Evolutionary conservation across 805 yeast genomes (phyloP).

Genomic region (Candida patagonica): DNA sequence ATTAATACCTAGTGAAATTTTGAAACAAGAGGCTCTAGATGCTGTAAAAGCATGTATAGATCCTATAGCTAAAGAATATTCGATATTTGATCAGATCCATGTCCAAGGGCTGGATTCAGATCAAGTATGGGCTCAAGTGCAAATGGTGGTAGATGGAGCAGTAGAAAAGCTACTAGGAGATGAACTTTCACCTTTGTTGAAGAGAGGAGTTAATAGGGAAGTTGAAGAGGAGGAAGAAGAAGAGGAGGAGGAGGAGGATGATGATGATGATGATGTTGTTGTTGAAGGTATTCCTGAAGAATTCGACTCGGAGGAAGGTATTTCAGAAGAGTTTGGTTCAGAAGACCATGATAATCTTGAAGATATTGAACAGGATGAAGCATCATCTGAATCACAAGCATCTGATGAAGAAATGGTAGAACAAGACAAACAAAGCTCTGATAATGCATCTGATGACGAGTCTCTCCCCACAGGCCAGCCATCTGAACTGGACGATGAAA

Average conservation of each 20-base stretch:
- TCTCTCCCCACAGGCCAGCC: constrained; percentile 21
- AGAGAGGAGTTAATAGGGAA: constrained; percentile 11
- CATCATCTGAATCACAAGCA: constrained; percentile 22
- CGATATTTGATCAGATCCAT: constrained; percentile 72
- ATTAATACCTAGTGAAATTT: constrained; percentile 16
- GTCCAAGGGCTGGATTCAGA: constrained; percentile 81
- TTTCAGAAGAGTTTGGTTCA: constrained; percentile 22
- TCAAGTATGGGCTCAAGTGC: constrained; percentile 91
- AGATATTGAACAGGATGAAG: constrained; percentile 22
- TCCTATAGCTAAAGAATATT: constrained; percentile 42
- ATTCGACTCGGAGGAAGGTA: constrained; percentile 11
- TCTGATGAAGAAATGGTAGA: constrained; percentile 21
- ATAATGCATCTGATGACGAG: constrained; percentile 10
- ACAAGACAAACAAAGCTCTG: constrained; percentile 20
- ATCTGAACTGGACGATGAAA: constrained; percentile 60
- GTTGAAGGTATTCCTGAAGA: constrained; percentile 15
- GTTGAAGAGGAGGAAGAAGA: constrained; percentile 17
- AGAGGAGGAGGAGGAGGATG: constrained; percentile 23
- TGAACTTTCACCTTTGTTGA: constrained; percentile 40
- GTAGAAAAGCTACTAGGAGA: constrained; percentile 53
- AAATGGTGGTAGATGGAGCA: constrained; percentile 71
- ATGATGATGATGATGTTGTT: constrained; percentile 20
- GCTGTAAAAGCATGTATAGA: constrained; percentile 43
- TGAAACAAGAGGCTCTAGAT: constrained; percentile 19
- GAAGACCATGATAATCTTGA: constrained; percentile 22